These are phyloP conservation scores for Barbarea vulgaris DNA, from an alignment of 345 rosid genomes.

Conservation along the genomic window DNA sequence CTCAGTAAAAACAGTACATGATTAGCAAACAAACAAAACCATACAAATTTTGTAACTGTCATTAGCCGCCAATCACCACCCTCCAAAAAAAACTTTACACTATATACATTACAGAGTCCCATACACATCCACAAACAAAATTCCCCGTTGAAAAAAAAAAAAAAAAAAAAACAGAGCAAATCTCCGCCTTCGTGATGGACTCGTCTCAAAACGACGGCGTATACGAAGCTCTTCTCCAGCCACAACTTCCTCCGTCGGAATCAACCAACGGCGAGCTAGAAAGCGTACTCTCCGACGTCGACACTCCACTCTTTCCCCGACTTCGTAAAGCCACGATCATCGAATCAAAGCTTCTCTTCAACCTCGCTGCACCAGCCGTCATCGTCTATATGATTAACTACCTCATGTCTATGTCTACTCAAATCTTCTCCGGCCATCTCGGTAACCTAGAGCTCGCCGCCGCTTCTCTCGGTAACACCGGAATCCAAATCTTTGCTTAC, in stretches of 20 bases:
- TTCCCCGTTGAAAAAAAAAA: too few relatives aligned
- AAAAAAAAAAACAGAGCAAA: background rate
- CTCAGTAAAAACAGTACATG: background rate
- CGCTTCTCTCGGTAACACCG: constrained; percentile 67
- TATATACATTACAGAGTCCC: background rate
- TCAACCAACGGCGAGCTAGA: constrained; percentile 32
- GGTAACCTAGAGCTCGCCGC: constrained; percentile 67
- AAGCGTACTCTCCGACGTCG: constrained; percentile 32
- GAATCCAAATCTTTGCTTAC: constrained; percentile 54
- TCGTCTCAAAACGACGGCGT: constrained; percentile 20
- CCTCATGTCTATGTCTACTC: constrained; percentile 64
- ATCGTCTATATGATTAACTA: constrained; percentile 59
- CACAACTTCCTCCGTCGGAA: constrained; percentile 12
- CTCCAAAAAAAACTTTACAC: background rate
- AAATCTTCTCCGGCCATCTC: constrained; percentile 61
- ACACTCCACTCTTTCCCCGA: constrained; percentile 27
- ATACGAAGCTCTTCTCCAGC: constrained; percentile 7
- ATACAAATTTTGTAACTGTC: background rate
- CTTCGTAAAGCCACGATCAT: constrained; percentile 34
- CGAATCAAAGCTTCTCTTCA: constrained; percentile 46
- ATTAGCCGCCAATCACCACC: background rate
- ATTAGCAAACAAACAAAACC: background rate
- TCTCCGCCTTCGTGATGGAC: background rate
- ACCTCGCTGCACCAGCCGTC: constrained; percentile 59
- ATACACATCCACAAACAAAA: background rate